Evolutionary conservation across 2,329 filamentous ascomycete genomes (phyloP).

Genomic region (Beauveria rudraprayagi): DNA sequence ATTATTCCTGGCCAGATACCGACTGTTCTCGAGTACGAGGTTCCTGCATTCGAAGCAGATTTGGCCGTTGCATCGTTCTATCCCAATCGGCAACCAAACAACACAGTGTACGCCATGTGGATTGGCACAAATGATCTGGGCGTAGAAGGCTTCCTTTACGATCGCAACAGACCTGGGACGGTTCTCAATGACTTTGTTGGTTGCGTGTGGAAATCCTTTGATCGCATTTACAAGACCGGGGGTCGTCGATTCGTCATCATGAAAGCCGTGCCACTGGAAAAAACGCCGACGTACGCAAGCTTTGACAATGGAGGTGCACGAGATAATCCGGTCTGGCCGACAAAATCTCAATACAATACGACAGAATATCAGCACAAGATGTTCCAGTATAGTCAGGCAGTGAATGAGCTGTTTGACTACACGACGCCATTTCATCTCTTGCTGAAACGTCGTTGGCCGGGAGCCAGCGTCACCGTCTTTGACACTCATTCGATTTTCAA

Average conservation of each 20-base stretch:
- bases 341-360: constrained; percentile 38
- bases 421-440: constrained; percentile 39
- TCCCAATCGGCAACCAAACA: constrained; percentile 37
- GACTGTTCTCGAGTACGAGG: constrained; percentile 52
- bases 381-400: constrained; percentile 37
- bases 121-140: constrained; percentile 78
- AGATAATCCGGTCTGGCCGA: constrained; percentile 37
- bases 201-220: constrained; percentile 56
- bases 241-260: constrained; percentile 65
- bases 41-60: constrained; percentile 49
- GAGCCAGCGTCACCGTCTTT: constrained; percentile 55
- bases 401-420: constrained; percentile 42
- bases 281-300: constrained; percentile 55
- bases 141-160: constrained; percentile 54
- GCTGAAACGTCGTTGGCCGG: constrained; percentile 42
- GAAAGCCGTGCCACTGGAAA: constrained; percentile 59
- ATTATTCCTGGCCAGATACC: constrained; percentile 41
- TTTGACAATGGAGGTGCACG: constrained; percentile 29
- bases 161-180: constrained; percentile 50
- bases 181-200: constrained; percentile 58
- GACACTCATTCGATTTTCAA: constrained; percentile 57
- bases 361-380: constrained; percentile 38
- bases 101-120: constrained; percentile 69
- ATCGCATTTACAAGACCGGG: constrained; percentile 55
- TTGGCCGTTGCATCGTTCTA: constrained; percentile 34